Evolutionary conservation across 148 eudicot species (phyloP), one percentile per base, ranked within the genome.

Genomic region (Fagopyrum esculentum): DNA sequence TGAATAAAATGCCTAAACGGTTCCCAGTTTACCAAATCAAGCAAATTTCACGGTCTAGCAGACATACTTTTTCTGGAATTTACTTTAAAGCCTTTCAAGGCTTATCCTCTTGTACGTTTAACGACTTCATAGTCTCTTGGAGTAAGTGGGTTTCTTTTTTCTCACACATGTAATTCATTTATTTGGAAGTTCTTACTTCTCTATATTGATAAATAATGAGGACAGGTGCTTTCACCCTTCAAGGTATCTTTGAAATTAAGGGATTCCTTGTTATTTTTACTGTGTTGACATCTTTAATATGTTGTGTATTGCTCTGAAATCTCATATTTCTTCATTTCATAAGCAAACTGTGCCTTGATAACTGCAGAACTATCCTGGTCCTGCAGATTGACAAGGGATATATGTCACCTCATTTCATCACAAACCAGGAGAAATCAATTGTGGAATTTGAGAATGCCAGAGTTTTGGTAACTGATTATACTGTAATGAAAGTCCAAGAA

Each of bases 351-450:
- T 74, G 47, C 22, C 30, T 63, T 74, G 35, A 63, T 71, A 40
- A 76, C 71, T 50, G 46, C 50, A 69, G 56, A 66, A 50, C 56
- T 68, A 56, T 49, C 68, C 72, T 76, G n/a, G 6, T 77, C 83
- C 82, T 80, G 75, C 93, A 95, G 98, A 83, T 95, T 45, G 93
- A 91, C 85, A 92, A 90, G 87, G 98, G 98, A 29, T 95, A 92
- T 79, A 89, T 95, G 85, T 95, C 97, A n/a, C 89, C 89, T n/a
- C 87, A 86, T 56, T 95, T 92, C 70, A 75, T 95, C 61, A 95
- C 93, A 19, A 92, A 95, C 78, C 87, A 78, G 83, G 93, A 91
- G 71, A 92, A 85, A 77, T 86, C 88, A 22, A 86, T 76, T 11
- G 91, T 95, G 74, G 98, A 95, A 79, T 95, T 90, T 81, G 98